phyloP scores from a whole-genome alignment of 2,329 filamentous ascomycete species.

The Cadophora sp. region DNA sequence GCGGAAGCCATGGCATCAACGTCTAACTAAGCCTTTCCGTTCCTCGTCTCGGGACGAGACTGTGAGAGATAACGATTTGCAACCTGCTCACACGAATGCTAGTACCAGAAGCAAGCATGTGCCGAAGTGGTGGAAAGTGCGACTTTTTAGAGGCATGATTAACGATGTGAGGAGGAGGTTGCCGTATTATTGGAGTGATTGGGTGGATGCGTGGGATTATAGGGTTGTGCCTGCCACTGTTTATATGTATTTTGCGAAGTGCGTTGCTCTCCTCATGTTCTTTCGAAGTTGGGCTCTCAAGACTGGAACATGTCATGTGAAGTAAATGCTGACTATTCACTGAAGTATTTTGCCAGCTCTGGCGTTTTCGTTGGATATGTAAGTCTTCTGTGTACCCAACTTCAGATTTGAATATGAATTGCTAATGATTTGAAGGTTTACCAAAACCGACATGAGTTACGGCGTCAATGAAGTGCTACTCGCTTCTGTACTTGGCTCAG shows the following conservation, averaged over 20 bases:
- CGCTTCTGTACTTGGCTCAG: slow-evolving; percentile 79
- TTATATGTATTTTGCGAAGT: slow-evolving; percentile 98
- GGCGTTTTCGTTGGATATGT: slow-evolving; percentile 90
- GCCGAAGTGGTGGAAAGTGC: slow-evolving; percentile 73
- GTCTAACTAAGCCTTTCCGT: slow-evolving; percentile 22
- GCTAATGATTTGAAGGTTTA: slow-evolving; percentile 57
- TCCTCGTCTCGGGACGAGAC: not conserved
- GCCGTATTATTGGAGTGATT: slow-evolving; percentile 84
- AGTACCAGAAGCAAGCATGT: slow-evolving; percentile 32
- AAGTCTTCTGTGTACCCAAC: slow-evolving; percentile 18
- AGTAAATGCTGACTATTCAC: slow-evolving; percentile 22
- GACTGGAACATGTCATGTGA: not conserved
- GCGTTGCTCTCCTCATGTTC: slow-evolving; percentile 42
- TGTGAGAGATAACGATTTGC: slow-evolving; percentile 24
- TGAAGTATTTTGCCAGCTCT: slow-evolving; percentile 81
- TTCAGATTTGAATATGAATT: not conserved
- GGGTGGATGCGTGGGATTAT: slow-evolving; percentile 89
- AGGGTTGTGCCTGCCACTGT: slow-evolving; percentile 85
- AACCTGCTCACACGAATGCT: slow-evolving; percentile 26
- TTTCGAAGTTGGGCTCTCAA: not conserved
- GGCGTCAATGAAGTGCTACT: slow-evolving; percentile 93
- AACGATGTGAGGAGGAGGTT: slow-evolving; percentile 77
- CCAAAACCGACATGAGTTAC: slow-evolving; percentile 82
- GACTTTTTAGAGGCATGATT: slow-evolving; percentile 78
- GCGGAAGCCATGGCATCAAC: slow-evolving; percentile 32